Percentiles rank a stretch among this genome's conserved stretches.
These are phyloP conservation scores for Apiospora pterosperma DNA, from an alignment of 2,329 filamentous ascomycete species.

Conservation along the genomic window DNA sequence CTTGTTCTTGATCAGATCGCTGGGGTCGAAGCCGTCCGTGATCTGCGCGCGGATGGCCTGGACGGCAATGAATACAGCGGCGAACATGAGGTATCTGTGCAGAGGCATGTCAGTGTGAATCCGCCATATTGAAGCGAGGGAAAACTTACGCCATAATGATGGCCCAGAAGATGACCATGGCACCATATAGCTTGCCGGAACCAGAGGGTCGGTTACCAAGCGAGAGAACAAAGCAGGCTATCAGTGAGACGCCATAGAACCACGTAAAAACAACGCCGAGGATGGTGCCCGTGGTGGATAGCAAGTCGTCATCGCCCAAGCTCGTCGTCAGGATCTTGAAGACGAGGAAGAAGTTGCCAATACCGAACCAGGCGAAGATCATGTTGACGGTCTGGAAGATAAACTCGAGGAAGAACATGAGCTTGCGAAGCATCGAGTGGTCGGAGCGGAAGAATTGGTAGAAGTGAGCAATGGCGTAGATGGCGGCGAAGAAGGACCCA, in stretches of 20 bases:
- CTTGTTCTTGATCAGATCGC: conserved; percentile 76
- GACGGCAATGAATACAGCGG: conserved; percentile 90
- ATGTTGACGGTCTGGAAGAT: conserved; percentile 93
- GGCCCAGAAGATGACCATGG: conserved; percentile 98
- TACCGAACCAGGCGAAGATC: conserved; percentile 98
- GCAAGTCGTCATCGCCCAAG: conserved; percentile 63
- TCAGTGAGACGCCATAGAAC: conserved; percentile 87
- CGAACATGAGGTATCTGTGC: conserved; percentile 81
- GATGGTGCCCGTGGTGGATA: conserved; percentile 74
- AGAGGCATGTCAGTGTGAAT: neutral
- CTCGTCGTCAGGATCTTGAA: conserved; percentile 95
- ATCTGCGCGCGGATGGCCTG: conserved; percentile 75
- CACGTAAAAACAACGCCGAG: conserved; percentile 91
- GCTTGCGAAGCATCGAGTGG: conserved; percentile 81
- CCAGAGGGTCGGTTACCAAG: conserved; percentile 94
- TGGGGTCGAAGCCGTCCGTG: conserved; percentile 59
- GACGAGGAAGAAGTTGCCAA: conserved; percentile 98
- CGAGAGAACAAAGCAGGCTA: conserved; percentile 92
- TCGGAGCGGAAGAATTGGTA: conserved; percentile 94
- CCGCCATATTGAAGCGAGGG: neutral
- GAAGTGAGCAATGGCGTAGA: conserved; percentile 93
- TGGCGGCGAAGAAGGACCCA: conserved; percentile 95
- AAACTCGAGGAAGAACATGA: conserved; percentile 90
- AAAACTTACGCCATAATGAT: conserved; percentile 79
- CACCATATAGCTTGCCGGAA: conserved; percentile 89